Base-by-base conservation (phyloP, 1,139 yeast genomes). In the Yamadazyma conglobata region DNA sequence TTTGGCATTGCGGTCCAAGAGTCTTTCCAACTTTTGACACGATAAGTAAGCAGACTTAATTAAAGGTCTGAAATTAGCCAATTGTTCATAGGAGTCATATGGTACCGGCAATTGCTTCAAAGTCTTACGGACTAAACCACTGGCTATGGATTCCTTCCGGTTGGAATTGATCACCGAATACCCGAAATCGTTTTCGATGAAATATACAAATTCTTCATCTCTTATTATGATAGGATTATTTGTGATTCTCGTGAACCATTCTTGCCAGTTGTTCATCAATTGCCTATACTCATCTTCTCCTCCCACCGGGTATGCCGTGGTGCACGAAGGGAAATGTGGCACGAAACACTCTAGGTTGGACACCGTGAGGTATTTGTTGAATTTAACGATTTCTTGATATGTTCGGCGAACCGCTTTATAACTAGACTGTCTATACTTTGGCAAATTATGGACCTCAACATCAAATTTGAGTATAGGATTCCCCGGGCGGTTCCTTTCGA, bases 261-360 rank as follows among this genome's bases (percentile, higher is more conserved):
- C 76, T 53, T 91, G 96, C 64, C 91, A 73, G 27, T 73, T 73
- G 18, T 47, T 48, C 35, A 71, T 60, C 32, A 86, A 66, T 34
- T 77, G 76, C 32, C 68, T 65, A 34, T 67, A 71, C 47, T 87
- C 95, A 40, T 89, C 96, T 26, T 84, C 87, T 17, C 91, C 86
- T 32, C 86, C 87, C 10, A 78, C 64, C 5, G 95, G 95, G 47
- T 79, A 89, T 10, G 91, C 73, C 0, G 95, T 83, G 5, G 64
- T 67, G 1, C 91, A 66, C 23, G 70, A 65, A 0, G 97, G 96
- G 22, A 91, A 64, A 2, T 93, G 79, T 0, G 98, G 97, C 4
- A 93, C 91, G 58, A 91, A 88, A 38, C 93, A 89, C 55, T 91
- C 98, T 19, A 93, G 79, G 46, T 87, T 83, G 23, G 94, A 84